Base-by-base conservation (phyloP, 257 asterid genomes). In the Osmanthus fragrans region DNA sequence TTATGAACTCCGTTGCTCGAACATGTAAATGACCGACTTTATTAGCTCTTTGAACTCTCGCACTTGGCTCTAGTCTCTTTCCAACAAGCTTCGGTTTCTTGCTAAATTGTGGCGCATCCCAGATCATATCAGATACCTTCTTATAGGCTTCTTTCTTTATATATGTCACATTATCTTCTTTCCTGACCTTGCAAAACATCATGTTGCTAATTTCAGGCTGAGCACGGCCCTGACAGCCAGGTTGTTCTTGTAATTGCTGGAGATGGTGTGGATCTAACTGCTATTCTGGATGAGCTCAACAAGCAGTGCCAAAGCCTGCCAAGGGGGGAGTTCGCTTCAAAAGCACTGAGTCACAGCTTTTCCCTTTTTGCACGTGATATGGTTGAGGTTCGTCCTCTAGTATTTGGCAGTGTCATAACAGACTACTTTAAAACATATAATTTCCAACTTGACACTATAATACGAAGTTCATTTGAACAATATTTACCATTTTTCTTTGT, bases 191-290 rank as follows among this genome's bases (percentile, higher is more conserved):
- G 45, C 71, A 71, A 76, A 60, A 72, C 40, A 60, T 13, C 58
- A 16, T 73, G 82, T 23, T 74, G 77, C 70, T 73, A 68, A 71
- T 85, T 83, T 81, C 90, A 96, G 99, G 99, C 98, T 65, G 98
- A 96, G 90, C 98, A 93, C 72, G 99, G 98, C 71, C 99, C 99
- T 34, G 98, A 96, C 78, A 96, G 99, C 90, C 99, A 96, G 86
- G 99, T 93, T 79, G 98, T 96, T 79, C 94, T 93, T 78, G 97
- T 96, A 80, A 86, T 90, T 85, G 90, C 90, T 85, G 98, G 98
- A 74, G 97, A 90, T 66, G 96, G 87, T 79, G 96, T 90, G 49
- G 89, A 96, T 85, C 72, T 91, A 74, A 76, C 70, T 80, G 90
- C 87, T 69, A 93, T 96, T 72, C 87, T 86, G 84, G 88, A 86